Base-by-base conservation (phyloP, 257 asterid genomes). In the Oldenlandia corymbosa region DNA sequence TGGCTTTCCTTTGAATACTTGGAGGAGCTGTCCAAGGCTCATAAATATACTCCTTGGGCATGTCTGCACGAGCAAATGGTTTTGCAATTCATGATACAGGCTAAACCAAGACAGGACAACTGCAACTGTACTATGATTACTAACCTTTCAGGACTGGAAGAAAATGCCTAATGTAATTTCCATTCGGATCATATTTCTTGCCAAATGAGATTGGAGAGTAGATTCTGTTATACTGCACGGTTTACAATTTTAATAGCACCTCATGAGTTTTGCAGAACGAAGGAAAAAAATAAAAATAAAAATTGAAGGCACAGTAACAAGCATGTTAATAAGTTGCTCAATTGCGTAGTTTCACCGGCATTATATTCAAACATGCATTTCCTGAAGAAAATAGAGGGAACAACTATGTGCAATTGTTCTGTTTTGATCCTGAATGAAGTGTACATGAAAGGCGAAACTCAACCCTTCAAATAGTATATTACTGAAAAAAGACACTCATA, bases 21-120 rank as follows among this genome's bases (percentile, higher is more conserved):
- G 71, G 49, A 54, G 99, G 99, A 76, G 99, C 97, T 49, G 82
- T 78, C 99, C 97, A 92, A 52, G 97, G 99, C 80, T 87, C 97
- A 55, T 89, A 92, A 36, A 92, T 92, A 79, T 85, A 92, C 76
- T 90, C 94, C 88, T 87, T 81, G 1, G 99, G 99, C 96, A 92
- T 89, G 77, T 85, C 99, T 92, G 88, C 58, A 42, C 36, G 46
- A 47, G 21, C 67, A 76, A 43, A 47, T 13, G 45, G 72, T 31
- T 24, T 2, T n/a, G 58, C n/a, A 47, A 37, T 23, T 69, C 66
- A 24, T 60, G 45, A 16, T 43, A 69, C 28, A 37, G 53, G 63
- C 77, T 41, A 54, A 17, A 47, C 63, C 61, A 11, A 59, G 70
- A 24, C 8, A 61, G 64, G 55, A 58, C 71, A 60, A 71, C 50